Base-by-base conservation (phyloP, 2,329 filamentous ascomycete genomes). In the Chrysoporthe cubensis region DNA sequence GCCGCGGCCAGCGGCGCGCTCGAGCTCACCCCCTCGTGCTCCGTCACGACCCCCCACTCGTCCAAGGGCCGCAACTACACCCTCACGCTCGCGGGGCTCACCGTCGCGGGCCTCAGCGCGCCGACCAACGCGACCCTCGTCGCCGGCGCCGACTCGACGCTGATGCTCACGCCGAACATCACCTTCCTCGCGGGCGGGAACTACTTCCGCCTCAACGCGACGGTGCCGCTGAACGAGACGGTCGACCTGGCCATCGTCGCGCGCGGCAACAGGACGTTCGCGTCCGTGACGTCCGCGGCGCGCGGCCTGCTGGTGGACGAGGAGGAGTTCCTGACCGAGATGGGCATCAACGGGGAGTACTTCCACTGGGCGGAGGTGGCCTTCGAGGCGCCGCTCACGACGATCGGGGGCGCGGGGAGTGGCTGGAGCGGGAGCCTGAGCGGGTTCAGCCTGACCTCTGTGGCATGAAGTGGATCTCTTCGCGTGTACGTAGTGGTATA, bases 51-150 rank as follows among this genome's bases (percentile, higher is more conserved):
- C 0, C 84, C 84, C 0, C 73, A 86, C 9, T 74, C 75, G 0
- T 84, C 83, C 44, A 89, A 88, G 73, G 87, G 87, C 2, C 79
- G 84, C 67, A 79, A 87, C 72, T 88, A 88, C 74, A 86, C 83
- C 0, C 78, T 89, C 1, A 79, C 81, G 0, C 78, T 88, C 16
- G 75, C 78, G 0, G 52, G 34, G 2, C 71, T 85, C 6, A 75
- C 71, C 18, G 50, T 80, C 9, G 71, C 74, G n/a, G 72, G 76
- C 1, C 75, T 80, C 0, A 71, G 71, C 0, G 74, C 75, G 14
- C 66, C 71, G 2, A 75, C 72, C 1, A 80, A 80, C 43, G 80
- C 79, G 0, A 80, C 76, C 2, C 73, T 84, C 21, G 75, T 84
- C n/a, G 73, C 76, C 1, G 83, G 81, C 21, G 72, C 69, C 1